Evolutionary conservation across 495 filamentous ascomycete genomes (phyloP).

Genomic region (Penicillium salamii): DNA sequence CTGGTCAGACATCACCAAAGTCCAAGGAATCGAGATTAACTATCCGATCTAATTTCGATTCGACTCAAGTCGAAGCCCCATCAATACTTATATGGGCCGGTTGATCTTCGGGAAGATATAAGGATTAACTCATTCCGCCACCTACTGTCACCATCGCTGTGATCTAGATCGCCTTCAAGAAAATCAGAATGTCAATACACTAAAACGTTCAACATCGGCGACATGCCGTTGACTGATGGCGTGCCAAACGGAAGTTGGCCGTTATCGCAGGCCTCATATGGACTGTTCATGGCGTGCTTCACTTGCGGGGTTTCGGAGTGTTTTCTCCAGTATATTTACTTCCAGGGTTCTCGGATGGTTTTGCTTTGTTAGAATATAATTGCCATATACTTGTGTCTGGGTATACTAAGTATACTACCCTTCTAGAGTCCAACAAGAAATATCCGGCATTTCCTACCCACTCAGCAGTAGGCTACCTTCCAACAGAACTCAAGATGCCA

Average conservation of each 20-base stretch:
- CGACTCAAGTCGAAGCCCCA: no score
- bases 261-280: constrained; percentile 23
- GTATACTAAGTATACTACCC: no score
- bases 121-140: constrained; percentile 13
- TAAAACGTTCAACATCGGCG: background rate
- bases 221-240: constrained; percentile 21
- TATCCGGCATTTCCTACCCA: background rate
- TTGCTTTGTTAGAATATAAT: background rate
- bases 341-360: background rate
- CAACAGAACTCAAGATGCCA: constrained; percentile 29
- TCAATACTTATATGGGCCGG: background rate
- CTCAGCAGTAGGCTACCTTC: no score
- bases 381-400: no score
- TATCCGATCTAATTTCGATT: background rate
- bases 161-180: background rate
- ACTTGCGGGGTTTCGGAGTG: constrained; percentile 8
- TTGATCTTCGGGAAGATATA: background rate
- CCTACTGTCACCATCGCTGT: constrained; percentile 14
- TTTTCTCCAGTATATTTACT: no score
- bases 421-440: background rate
- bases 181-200: no score
- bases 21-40: background rate
- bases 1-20: constrained; percentile 20
- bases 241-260: constrained; percentile 18
- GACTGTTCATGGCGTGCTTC: constrained; percentile 34